Evolutionary conservation across 2,329 filamentous ascomycete genomes (phyloP).

Genomic region (Beauveria australis): DNA sequence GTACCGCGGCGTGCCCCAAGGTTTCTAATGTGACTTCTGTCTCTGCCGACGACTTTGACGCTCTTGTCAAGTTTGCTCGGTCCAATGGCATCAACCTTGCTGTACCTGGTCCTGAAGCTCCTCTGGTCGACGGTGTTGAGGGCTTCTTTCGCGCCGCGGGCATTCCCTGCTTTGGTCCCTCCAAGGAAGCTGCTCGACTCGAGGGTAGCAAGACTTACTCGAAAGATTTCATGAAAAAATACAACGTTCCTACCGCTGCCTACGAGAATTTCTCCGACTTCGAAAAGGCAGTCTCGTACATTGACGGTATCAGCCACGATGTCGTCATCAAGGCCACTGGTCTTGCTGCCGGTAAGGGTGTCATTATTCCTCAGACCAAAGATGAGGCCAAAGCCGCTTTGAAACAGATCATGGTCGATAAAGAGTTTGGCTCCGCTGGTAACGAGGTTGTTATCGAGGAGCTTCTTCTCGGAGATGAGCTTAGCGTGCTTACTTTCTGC

Average conservation of each 20-base stretch:
- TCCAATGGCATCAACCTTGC: conserved; percentile 71
- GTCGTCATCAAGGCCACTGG: conserved; percentile 93
- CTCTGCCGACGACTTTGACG: conserved; percentile 67
- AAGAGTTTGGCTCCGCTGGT: conserved; percentile 78
- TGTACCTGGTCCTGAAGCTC: conserved; percentile 84
- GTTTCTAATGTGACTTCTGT: conserved; percentile 63
- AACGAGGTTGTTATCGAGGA: conserved; percentile 94
- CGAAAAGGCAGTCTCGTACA: conserved; percentile 62
- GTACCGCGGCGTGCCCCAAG: conserved; percentile 64
- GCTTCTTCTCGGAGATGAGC: conserved; percentile 81
- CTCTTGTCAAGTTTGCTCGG: conserved; percentile 66
- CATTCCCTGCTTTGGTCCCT: conserved; percentile 80
- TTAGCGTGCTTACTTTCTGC: conserved; percentile 84
- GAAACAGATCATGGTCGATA: conserved; percentile 82
- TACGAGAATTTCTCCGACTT: conserved; percentile 85
- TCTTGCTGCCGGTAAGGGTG: conserved; percentile 88
- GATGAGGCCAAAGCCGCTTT: conserved; percentile 76
- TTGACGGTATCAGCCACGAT: conserved; percentile 61
- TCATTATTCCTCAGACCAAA: conserved; percentile 76
- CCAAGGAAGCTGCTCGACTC: conserved; percentile 74
- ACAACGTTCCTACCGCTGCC: conserved; percentile 81
- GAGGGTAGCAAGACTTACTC: conserved; percentile 96
- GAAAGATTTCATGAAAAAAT: conserved; percentile 94
- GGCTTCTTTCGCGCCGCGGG: conserved; percentile 68
- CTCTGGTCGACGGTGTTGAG: conserved; percentile 85